Base-by-base conservation (phyloP, 225 moss, liverwort and hornwort species). In the Ulota crispa region DNA sequence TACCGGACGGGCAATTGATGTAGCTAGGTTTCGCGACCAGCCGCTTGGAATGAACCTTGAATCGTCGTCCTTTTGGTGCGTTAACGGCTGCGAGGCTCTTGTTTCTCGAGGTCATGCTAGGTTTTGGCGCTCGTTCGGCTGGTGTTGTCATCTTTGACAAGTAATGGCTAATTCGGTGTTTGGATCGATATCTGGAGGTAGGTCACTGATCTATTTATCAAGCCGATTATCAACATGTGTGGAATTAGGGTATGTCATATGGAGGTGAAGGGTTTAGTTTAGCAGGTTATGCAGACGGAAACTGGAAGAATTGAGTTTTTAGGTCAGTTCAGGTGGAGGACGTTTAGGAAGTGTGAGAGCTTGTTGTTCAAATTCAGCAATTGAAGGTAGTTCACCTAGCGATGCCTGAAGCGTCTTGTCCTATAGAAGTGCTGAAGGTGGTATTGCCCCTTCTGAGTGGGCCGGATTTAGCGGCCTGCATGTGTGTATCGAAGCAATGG, bases 401-500 rank as follows among this genome's bases (percentile, higher is more conserved):
- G 45, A 93, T 91, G 94, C 87, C 79, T 57, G 92, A 90, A 59
- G 82, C 75, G 5, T 76, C 82, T 70, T 90, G 87, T 75, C 90
- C 91, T n/a, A 86, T 84, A 34, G 96, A 93, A 78, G 92, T 95
- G 1, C 81, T 96, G 75, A 96, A 93, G 82, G 92, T 87, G 70
- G 96, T 96, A 5, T 86, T 95, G 19, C 94, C 94, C 7, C 88
- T 95, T 28, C 78, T 95, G 72, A 82, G 56, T 82, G 96, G 92
- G 43, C 73, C 85, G 72, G 96, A 96, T 73, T 88, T 96, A 68
- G 95, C 89, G 54, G 81, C 93, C 8, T 94, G 96, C 81, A 92
- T 96, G 93, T 93, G 96, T 72, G 96, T 96, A 20, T 96, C 93
- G 69, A 92, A 88, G 86, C 91, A 89, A 75, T 96, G 96, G 96